Conservation (phyloP, 805 yeast genomes). For the Schwanniomyces polymorphus region DNA sequence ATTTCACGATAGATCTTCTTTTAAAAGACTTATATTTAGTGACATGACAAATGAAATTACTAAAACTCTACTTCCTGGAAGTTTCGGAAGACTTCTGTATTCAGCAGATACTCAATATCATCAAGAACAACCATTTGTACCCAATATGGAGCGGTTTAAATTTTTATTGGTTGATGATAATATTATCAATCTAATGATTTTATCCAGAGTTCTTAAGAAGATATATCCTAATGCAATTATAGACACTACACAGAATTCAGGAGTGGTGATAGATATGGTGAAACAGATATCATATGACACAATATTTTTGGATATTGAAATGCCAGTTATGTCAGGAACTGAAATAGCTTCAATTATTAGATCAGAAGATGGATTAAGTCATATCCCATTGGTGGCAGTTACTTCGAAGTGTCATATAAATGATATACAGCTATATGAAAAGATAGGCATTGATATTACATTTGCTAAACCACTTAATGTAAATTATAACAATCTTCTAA, state of each 20-base stretch:
- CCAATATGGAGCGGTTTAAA: slow-evolving; percentile 5
- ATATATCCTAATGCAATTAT: slow-evolving; percentile 34
- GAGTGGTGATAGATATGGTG: slow-evolving; percentile 22
- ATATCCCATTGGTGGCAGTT: slow-evolving; percentile 38
- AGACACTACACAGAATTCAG: slow-evolving; percentile 27
- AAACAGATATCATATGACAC: slow-evolving; percentile 21
- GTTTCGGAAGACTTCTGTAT: background rate
- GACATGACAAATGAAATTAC: background rate
- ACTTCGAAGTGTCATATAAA: slow-evolving; percentile 30
- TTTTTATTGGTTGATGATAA: slow-evolving; percentile 43
- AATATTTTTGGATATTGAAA: slow-evolving; percentile 45
- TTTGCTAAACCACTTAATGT: slow-evolving; percentile 40
- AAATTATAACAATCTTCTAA: slow-evolving; percentile 4
- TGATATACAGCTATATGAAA: slow-evolving; percentile 29
- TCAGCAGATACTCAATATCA: background rate
- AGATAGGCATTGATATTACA: slow-evolving; percentile 40
- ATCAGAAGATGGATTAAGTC: slow-evolving; percentile 11
- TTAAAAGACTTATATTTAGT: background rate
- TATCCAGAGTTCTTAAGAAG: slow-evolving; percentile 28
- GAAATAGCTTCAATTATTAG: slow-evolving; percentile 29
- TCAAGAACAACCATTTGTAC: background rate
- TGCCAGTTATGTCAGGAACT: slow-evolving; percentile 43
- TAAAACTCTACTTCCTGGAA: background rate
- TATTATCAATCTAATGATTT: slow-evolving; percentile 37
- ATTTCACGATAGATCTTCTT: background rate